A percentile compares a stretch with the other conserved stretches of the same genome.
These are phyloP conservation scores for Shiraia bambusicola DNA, from an alignment of 2,329 filamentous ascomycete genomes.

Conservation along the genomic window DNA sequence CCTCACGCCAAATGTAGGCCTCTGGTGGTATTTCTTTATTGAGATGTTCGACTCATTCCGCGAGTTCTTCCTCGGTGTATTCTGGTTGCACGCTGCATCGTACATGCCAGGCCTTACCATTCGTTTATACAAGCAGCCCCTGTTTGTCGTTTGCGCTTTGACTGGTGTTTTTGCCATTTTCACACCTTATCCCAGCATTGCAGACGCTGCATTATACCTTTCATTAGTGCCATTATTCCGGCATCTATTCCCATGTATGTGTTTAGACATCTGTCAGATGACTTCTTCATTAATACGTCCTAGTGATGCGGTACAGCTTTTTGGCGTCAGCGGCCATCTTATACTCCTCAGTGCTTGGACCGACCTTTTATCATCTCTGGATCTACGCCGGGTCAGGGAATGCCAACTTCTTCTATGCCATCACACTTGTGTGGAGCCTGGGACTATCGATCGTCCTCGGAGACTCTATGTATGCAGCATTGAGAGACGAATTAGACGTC, in stretches of 20 bases:
- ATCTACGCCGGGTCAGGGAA: conserved; percentile 97
- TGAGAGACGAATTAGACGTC: conserved; percentile 91
- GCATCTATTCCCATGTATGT: conserved; percentile 82
- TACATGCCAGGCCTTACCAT: conserved; percentile 87
- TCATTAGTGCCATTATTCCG: conserved; percentile 80
- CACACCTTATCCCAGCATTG: conserved; percentile 93
- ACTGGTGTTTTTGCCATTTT: conserved; percentile 91
- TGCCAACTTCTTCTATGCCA: conserved; percentile 99
- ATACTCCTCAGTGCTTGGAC: conserved; percentile 85
- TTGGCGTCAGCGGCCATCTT: conserved; percentile 78
- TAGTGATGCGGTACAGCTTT: conserved; percentile 91
- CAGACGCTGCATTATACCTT: conserved; percentile 84
- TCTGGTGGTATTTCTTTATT: conserved; percentile 99
- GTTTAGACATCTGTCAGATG: not conserved
- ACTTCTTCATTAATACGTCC: conserved; percentile 6
- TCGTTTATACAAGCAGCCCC: conserved; percentile 78
- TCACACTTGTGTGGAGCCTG: conserved; percentile 96
- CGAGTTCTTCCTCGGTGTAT: conserved; percentile 94
- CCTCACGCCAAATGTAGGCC: conserved; percentile 87
- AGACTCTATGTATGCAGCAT: conserved; percentile 82
- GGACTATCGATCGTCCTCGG: conserved; percentile 84
- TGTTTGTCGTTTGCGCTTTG: conserved; percentile 82
- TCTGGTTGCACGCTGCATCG: conserved; percentile 90
- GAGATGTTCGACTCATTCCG: conserved; percentile 99
- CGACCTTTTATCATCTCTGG: conserved; percentile 96